These are phyloP conservation scores for Boletus sp. DNA, from an alignment of 768 basidiomycete species.

Conservation along the genomic window DNA sequence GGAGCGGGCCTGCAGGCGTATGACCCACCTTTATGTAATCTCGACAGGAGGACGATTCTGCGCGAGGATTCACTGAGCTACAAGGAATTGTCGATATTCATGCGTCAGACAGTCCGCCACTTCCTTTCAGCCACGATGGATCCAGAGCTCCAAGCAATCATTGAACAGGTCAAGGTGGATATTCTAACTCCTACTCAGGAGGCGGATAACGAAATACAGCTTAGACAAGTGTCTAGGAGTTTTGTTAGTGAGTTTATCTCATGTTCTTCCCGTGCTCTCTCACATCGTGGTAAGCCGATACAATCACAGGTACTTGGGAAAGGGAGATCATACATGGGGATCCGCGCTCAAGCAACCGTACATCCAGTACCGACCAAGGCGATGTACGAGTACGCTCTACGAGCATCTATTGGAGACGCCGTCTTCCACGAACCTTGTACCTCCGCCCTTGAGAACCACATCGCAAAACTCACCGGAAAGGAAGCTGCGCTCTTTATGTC, in stretches of 20 bases:
- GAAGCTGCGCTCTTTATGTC: conserved; percentile 87
- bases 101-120: neutral
- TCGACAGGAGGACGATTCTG: conserved; percentile 1
- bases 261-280: neutral
- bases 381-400: conserved; percentile 74
- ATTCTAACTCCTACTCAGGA: conserved; percentile 53
- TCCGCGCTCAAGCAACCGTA: neutral
- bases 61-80: neutral
- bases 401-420: conserved; percentile 74
- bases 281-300: conserved; percentile 40
- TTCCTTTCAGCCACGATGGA: conserved; percentile 14
- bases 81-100: neutral
- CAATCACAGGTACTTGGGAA: conserved; percentile 42
- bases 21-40: conserved; percentile 18
- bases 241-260: conserved; percentile 58
- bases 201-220: conserved; percentile 53
- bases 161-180: conserved; percentile 53
- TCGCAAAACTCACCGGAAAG: conserved; percentile 79
- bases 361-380: conserved; percentile 63
- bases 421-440: conserved; percentile 63
- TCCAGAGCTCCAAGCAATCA: conserved; percentile 26
- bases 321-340: neutral
- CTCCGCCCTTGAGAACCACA: conserved; percentile 66
- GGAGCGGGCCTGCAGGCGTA: conserved; percentile 24
- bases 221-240: conserved; percentile 55